Evolutionary conservation across 2,329 filamentous ascomycete species (phyloP).

Genomic region (Monilinia fructigena): DNA sequence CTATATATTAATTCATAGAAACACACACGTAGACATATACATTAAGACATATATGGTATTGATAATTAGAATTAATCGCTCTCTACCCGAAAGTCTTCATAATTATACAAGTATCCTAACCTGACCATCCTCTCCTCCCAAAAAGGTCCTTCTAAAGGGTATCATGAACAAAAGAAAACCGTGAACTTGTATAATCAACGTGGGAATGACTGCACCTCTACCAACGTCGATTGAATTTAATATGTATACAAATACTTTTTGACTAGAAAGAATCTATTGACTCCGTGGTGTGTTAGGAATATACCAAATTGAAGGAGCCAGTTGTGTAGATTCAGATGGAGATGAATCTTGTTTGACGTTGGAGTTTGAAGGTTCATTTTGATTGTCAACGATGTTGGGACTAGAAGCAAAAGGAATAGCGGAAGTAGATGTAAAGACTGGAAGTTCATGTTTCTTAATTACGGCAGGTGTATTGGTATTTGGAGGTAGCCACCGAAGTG

Average conservation of each 20-base stretch:
- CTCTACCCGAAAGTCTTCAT: not conserved
- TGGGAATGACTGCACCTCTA: not conserved
- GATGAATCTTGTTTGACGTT: slow-evolving; percentile 14
- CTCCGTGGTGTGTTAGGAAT: slow-evolving; percentile 41
- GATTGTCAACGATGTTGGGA: slow-evolving; percentile 14
- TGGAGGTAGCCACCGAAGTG: slow-evolving; percentile 53
- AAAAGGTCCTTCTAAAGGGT: slow-evolving; percentile 20
- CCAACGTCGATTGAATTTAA: not conserved
- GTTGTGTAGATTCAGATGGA: slow-evolving; percentile 11
- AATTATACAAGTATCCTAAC: slow-evolving; percentile 3
- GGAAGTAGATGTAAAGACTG: slow-evolving; percentile 38
- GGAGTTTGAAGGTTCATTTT: slow-evolving; percentile 9
- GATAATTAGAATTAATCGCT: slow-evolving; percentile 9
- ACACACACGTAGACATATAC: not conserved
- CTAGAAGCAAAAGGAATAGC: slow-evolving; percentile 37
- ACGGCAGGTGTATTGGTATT: slow-evolving; percentile 41
- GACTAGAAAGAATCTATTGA: not conserved
- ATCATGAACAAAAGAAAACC: slow-evolving; percentile 24
- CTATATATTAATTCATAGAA: not conserved
- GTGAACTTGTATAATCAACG: not conserved
- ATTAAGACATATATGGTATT: not conserved
- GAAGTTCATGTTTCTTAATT: slow-evolving; percentile 36
- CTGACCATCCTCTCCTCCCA: not conserved
- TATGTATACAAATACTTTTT: not conserved
- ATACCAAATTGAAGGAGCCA: slow-evolving; percentile 38